phyloP scores from a whole-genome alignment of 2,329 filamentous ascomycete genomes.

The Penicillium griseofulvum region DNA sequence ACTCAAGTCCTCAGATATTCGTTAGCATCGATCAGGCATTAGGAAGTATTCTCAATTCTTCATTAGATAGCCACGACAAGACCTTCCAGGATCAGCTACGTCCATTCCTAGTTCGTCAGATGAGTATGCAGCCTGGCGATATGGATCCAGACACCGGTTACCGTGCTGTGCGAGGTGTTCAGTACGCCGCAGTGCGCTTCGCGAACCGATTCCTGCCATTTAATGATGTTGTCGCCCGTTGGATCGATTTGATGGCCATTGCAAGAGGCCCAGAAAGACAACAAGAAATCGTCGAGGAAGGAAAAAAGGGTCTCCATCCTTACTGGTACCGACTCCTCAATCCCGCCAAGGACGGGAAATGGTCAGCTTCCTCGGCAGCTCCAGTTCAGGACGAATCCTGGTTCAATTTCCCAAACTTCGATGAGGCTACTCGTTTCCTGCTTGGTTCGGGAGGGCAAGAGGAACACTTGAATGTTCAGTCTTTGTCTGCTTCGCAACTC shows the following conservation, averaged over 20 bases:
- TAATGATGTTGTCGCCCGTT: conserved; percentile 72
- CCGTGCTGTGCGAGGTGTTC: conserved; percentile 65
- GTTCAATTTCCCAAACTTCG: conserved; percentile 42
- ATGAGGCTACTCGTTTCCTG: conserved; percentile 34
- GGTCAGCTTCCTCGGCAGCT: conserved; percentile 50
- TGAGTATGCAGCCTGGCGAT: conserved; percentile 51
- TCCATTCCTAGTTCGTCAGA: conserved; percentile 65
- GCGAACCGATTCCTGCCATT: conserved; percentile 85
- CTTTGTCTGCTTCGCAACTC: conserved; percentile 30
- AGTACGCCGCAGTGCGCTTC: conserved; percentile 82
- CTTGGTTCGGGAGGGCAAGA: conserved; percentile 25
- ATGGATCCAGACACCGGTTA: conserved; percentile 39
- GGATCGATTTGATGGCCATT: conserved; percentile 83
- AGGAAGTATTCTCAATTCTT: conserved; percentile 68
- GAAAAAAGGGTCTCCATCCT: conserved; percentile 79
- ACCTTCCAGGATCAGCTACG: conserved; percentile 47
- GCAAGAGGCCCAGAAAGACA: conserved; percentile 62
- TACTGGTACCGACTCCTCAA: conserved; percentile 68
- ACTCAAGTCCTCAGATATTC: conserved; percentile 68
- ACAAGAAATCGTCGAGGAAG: conserved; percentile 85
- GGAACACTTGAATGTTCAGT: conserved; percentile 33
- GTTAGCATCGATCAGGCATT: conserved; percentile 88
- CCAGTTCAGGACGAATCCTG: conserved; percentile 49
- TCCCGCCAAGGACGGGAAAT: conserved; percentile 45
- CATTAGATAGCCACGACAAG: conserved; percentile 47